Base-by-base conservation (phyloP, 306 rosid species). In the Lathyrus oleraceus region DNA sequence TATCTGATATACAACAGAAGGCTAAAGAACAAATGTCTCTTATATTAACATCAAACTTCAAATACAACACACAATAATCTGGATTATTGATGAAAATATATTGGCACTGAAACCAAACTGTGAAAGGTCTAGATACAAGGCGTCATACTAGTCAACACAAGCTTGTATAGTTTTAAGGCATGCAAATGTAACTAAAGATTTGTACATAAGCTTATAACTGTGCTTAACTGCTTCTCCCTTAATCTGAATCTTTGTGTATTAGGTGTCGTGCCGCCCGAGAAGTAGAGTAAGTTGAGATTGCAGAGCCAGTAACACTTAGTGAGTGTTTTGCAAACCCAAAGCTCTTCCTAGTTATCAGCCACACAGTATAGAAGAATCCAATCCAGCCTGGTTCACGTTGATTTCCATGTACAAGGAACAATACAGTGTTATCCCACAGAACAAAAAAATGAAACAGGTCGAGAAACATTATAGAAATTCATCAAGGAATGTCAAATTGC, bases 341-440 rank as follows among this genome's bases (percentile, higher is more conserved):
- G 79, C 91, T 82, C 84, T 83, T 89, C 72, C 78, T 82, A 6
- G 77, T 76, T 67, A 79, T 92, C 84, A 89, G 67, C 96, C 95
- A 89, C 32, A 85, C 63, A 16, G 82, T 27, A 61, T 77, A 88
- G 59, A 92, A 83, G 86, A 92, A 92, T 73, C 93, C 98, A 56
- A 90, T 67, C 98, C 98, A 92, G 42, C 96, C 98, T 92, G 78
- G 40, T 28, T 65, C 66, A 70, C 51, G 69, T 74, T 12, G 74
- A 67, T 78, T 82, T 70, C 70, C 81, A 82, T 69, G 63, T 59
- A 52, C 61, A 64, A 49, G 64, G 16, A 64, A 74, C 65, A 75
- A 44, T 21, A 45, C 40, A 64, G 15, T 58, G 73, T 69, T 59
- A 75, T 42, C 53, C 53, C 70, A 64, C 45, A 60, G 38, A 23